Percentiles rank a stretch among this genome's conserved stretches.
These are phyloP conservation scores for Eucalyptus sp. DNA, from an alignment of 345 rosid species.

Conservation along the genomic window DNA sequence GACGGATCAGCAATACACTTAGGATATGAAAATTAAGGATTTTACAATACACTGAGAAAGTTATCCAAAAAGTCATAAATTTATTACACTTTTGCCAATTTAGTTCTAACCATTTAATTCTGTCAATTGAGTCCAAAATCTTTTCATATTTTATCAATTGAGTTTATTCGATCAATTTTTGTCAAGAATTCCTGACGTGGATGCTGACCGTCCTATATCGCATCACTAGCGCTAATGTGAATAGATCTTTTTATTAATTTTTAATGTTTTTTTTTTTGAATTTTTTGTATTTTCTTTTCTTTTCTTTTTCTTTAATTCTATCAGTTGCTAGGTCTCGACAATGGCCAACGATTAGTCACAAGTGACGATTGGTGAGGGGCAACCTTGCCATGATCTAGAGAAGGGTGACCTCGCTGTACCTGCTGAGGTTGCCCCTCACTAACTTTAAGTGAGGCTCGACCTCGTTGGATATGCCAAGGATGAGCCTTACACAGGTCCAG, in stretches of 20 bases:
- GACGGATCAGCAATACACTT: not conserved
- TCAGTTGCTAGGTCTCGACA: accelerated
- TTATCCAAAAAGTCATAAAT: accelerated
- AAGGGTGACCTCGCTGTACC: too few species aligned
- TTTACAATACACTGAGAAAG: accelerated
- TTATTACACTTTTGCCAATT: too few species aligned
- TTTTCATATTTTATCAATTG: not conserved
- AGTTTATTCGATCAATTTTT: too few species aligned
- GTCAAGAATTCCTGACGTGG: accelerated
- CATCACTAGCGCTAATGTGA: accelerated
- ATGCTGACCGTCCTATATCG: accelerated
- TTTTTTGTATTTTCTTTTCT: too few species aligned
- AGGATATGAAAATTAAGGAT: not conserved
- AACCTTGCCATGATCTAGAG: accelerated
- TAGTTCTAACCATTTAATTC: accelerated
- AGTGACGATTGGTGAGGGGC: accelerated
- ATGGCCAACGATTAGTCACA: accelerated
- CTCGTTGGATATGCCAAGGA: too few species aligned
- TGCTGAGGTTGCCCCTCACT: accelerated
- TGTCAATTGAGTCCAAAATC: too few species aligned
- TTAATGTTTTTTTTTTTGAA: too few species aligned
- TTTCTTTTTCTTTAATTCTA: too few species aligned
- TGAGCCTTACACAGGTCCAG: accelerated
- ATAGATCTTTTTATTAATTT: too few species aligned
- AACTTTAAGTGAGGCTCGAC: not conserved